These are phyloP conservation scores for Lyophyllum shimeji DNA, from an alignment of 768 basidiomycete species.

Conservation along the genomic window DNA sequence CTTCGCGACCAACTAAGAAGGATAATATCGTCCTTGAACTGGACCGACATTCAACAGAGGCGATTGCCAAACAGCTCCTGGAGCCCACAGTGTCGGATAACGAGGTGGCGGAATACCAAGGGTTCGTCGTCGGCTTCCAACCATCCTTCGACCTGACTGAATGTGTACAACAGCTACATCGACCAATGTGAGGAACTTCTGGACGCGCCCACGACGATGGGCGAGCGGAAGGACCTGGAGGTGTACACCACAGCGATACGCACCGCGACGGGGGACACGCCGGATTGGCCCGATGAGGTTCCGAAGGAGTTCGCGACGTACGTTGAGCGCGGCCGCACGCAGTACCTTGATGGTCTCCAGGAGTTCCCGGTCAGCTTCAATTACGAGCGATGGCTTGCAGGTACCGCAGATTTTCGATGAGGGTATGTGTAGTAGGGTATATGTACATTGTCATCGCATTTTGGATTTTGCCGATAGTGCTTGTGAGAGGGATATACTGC, in stretches of 20 bases:
- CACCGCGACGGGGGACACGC: slow-evolving; percentile 40
- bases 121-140: slow-evolving; percentile 35
- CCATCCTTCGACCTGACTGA: not conserved
- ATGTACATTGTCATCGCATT: slow-evolving; percentile 11
- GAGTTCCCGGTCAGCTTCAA: slow-evolving; percentile 37
- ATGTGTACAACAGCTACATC: slow-evolving; percentile 52
- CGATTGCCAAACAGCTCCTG: slow-evolving; percentile 55
- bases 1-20: slow-evolving; percentile 34
- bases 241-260: slow-evolving; percentile 54
- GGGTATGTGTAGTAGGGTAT: not conserved
- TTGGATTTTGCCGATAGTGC: slow-evolving; percentile 12
- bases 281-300: slow-evolving; percentile 35
- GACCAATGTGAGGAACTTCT: slow-evolving; percentile 70
- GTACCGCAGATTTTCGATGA: not conserved
- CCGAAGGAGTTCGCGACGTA: slow-evolving; percentile 45
- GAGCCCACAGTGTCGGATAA: slow-evolving; percentile 61
- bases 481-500: slow-evolving; percentile 11
- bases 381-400: slow-evolving; percentile 44
- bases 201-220: slow-evolving; percentile 51
- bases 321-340: slow-evolving; percentile 39
- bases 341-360: slow-evolving; percentile 33
- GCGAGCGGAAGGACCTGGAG: slow-evolving; percentile 59
- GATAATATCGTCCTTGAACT: slow-evolving; percentile 29
- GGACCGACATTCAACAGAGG: slow-evolving; percentile 54
- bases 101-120: slow-evolving; percentile 73